A percentile compares a stretch with the other conserved stretches of the same genome.
phyloP scores from a whole-genome alignment of 768 basidiomycete genomes.

The Tulasnella sp. region DNA sequence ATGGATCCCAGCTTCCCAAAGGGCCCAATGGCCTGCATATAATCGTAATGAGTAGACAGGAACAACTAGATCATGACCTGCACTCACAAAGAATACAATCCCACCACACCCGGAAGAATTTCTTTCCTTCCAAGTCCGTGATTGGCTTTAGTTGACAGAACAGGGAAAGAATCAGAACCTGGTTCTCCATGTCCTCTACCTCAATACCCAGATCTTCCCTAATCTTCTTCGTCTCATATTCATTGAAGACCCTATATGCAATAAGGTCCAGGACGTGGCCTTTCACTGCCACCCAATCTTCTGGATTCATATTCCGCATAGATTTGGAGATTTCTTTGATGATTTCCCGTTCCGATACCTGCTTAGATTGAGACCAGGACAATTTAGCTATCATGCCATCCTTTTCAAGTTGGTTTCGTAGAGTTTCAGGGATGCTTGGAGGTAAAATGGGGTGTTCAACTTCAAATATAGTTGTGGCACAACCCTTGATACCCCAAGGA shows the following conservation, averaged over 20 bases:
- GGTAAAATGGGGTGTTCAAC: no score
- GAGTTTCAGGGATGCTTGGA: no score
- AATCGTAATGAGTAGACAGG: constrained; percentile 23
- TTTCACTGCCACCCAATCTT: background rate
- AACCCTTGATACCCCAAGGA: background rate
- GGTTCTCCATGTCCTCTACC: no score
- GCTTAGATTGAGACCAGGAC: no score
- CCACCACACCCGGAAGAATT: constrained; percentile 22
- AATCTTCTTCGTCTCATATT: background rate
- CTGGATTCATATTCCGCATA: background rate
- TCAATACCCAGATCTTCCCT: no score
- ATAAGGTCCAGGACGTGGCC: background rate
- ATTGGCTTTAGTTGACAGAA: no score
- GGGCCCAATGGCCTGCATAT: constrained; percentile 21
- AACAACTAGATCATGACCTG: constrained; percentile 23
- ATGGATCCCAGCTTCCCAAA: constrained; percentile 22
- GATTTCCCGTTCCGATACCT: background rate
- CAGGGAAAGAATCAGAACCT: no score
- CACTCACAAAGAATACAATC: constrained; percentile 22
- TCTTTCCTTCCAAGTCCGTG: constrained; percentile 23
- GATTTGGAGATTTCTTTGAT: background rate
- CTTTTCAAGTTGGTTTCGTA: no score
- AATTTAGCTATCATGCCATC: no score
- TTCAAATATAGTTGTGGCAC: no score
- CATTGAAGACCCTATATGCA: background rate